Conservation (phyloP, 768 basidiomycete species). For the Leccinum longicurvipes region DNA sequence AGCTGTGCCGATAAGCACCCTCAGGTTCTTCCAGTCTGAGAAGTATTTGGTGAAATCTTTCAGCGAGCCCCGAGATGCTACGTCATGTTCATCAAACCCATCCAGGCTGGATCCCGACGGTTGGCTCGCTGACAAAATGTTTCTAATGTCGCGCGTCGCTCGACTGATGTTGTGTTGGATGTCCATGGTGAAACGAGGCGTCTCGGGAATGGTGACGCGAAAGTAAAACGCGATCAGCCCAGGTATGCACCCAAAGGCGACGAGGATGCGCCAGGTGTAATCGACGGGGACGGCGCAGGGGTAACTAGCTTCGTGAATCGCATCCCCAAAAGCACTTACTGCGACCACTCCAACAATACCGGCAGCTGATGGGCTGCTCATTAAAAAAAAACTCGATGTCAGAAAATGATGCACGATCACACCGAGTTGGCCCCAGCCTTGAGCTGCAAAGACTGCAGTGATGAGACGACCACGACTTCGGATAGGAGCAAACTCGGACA, state of each 20-base stretch:
- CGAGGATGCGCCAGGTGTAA: constrained; percentile 78
- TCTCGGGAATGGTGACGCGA: constrained; percentile 89
- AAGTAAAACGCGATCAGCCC: constrained; percentile 79
- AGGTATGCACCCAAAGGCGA: constrained; percentile 83
- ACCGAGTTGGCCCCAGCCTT: constrained; percentile 90
- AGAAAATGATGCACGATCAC: constrained; percentile 18
- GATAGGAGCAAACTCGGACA: constrained; percentile 83
- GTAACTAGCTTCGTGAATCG: constrained; percentile 42
- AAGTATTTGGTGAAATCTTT: constrained; percentile 69
- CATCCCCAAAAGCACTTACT: constrained; percentile 58
- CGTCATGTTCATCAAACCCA: constrained; percentile 40
- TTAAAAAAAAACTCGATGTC: background rate
- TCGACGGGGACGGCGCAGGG: constrained; percentile 56
- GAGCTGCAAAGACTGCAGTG: constrained; percentile 79
- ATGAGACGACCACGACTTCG: constrained; percentile 80
- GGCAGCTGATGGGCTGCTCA: constrained; percentile 41
- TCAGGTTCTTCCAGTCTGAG: constrained; percentile 69
- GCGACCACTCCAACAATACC: constrained; percentile 63
- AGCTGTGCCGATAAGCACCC: constrained; percentile 70
- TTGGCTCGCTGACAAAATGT: constrained; percentile 49
- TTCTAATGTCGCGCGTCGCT: constrained; percentile 67
- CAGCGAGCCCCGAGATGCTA: constrained; percentile 62
- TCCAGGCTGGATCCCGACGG: constrained; percentile 47
- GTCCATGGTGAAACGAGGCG: constrained; percentile 90
- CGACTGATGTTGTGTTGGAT: constrained; percentile 75